Evolutionary conservation across 768 basidiomycete species (phyloP), one percentile per base, ranked within the genome.

Genomic region (Boletus patriciae): DNA sequence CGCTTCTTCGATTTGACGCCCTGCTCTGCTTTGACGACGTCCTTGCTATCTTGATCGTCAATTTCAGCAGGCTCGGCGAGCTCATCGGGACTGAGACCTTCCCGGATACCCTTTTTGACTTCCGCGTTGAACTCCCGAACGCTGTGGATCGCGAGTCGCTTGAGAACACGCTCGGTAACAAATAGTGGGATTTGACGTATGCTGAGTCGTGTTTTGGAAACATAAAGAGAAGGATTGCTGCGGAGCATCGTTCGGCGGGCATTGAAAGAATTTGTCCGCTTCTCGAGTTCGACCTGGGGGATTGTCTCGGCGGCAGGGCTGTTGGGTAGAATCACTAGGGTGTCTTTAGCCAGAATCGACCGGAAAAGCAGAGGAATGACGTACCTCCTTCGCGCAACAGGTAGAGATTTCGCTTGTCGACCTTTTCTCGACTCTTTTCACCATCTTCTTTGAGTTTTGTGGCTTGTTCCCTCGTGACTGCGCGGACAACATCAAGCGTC

Each of bases 331-430:
- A 99, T 92, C 44, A 96, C 97, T 98, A 55, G 21, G 25, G 34
- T 9, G n/a, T 12, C 12, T 29, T 49, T 1, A 46, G 37, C 25
- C 51, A 45, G 57, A 7, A 61, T 40, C 3, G 19, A 25, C 8
- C 4, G 19, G 27, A 10, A 36, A 19, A 11, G 25, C 18, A 48
- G 50, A 5, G 54, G 29, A 38, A 49, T 36, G 8, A 29, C 74
- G 63, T 66, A 92, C 95, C 92, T 78, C 97, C 97, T 83, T 99
- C 97, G 13, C 92, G 84, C 62, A 99, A 81, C 57, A 99, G 84
- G 70, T 99, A 98, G 68, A 97, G 85, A 68, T 98, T 97, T 23
- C 96, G 83, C 70, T 96, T 95, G 73, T 99, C 97, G 1, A 87
- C 87, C 72, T 95, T 95, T 72, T 93, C 86, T 46, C 93, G 80